These are phyloP conservation scores for Nemania abortiva DNA, from an alignment of 2,329 filamentous ascomycete genomes.

Conservation along the genomic window DNA sequence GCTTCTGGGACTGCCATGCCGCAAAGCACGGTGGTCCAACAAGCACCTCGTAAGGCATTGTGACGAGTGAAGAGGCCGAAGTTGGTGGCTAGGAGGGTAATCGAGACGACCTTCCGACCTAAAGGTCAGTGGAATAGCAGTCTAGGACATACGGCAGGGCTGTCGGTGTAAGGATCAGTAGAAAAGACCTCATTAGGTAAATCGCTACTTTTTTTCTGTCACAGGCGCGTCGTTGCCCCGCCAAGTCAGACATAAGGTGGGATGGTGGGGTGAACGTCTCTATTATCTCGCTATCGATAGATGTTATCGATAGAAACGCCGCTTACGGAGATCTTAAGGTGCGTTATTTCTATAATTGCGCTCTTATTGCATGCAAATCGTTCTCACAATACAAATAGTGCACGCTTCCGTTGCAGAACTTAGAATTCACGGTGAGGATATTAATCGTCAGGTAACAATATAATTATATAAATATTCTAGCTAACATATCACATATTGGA, in stretches of 20 bases:
- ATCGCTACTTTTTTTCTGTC: constrained; percentile 23
- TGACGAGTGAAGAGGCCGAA: constrained; percentile 21
- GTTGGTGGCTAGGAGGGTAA: constrained; percentile 7
- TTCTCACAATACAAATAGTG: no score
- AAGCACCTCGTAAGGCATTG: constrained; percentile 49
- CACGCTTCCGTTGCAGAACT: no score
- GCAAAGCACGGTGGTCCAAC: constrained; percentile 63
- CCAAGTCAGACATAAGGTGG: constrained; percentile 32
- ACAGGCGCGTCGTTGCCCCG: constrained; percentile 25
- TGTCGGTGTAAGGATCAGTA: background rate
- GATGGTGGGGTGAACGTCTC: constrained; percentile 34
- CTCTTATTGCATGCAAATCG: no score
- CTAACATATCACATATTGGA: no score
- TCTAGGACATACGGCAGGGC: constrained; percentile 22
- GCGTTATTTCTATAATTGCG: no score
- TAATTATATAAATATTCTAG: no score
- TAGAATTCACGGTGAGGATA: no score
- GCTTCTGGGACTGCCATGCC: constrained; percentile 59
- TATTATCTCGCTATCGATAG: constrained; percentile 8
- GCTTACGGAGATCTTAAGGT: no score
- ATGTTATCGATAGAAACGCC: background rate
- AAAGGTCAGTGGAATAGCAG: constrained; percentile 11
- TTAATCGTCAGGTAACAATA: no score
- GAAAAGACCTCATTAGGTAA: constrained; percentile 14
- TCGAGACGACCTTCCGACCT: constrained; percentile 23